These are phyloP conservation scores for Platanthera guangdongensis DNA, from an alignment of 106 monocot genomes.

Conservation along the genomic window DNA sequence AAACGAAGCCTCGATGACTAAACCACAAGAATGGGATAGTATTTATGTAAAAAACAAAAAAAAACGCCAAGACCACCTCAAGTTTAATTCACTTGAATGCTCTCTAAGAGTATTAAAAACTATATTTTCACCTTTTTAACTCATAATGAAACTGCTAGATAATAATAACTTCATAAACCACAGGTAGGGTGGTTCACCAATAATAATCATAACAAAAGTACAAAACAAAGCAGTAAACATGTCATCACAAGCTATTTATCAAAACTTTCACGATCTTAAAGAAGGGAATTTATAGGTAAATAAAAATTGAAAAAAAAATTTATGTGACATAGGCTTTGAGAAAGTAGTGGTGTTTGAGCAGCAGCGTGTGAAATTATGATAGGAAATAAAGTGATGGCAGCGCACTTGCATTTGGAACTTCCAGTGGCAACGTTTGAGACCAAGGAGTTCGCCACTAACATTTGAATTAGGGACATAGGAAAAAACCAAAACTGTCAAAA, in stretches of 20 bases:
- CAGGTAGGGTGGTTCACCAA: neutral
- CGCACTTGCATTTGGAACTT: no score
- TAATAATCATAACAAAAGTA: neutral
- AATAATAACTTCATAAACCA: neutral
- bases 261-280: neutral
- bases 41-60: neutral
- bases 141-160: neutral
- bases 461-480: no score
- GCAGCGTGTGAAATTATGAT: no score
- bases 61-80: neutral
- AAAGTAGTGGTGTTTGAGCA: no score
- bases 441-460: no score
- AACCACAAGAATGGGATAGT: neutral
- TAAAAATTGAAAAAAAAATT: no score
- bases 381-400: no score
- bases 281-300: neutral
- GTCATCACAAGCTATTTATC: neutral
- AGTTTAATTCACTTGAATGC: conserved; percentile 1
- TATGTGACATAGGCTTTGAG: no score
- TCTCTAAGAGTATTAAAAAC: neutral
- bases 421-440: no score
- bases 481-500: no score
- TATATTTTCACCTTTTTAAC: neutral
- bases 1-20: neutral
- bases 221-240: neutral